Percentiles rank a stretch among this genome's conserved stretches.
Conservation (phyloP, 306 rosid genomes). For the Gleditsia sinensis region DNA sequence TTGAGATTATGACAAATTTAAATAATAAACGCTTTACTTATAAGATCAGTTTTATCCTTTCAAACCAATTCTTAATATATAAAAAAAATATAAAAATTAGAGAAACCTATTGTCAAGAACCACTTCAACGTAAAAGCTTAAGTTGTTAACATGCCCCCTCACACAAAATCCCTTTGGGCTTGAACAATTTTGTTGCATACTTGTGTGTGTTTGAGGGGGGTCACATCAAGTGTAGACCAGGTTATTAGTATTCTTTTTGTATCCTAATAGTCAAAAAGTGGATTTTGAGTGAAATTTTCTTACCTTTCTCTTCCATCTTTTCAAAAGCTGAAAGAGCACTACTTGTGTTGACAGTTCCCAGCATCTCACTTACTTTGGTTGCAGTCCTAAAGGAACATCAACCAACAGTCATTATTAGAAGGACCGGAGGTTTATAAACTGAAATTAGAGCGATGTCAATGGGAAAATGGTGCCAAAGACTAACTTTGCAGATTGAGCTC, state of each 20-base stretch:
- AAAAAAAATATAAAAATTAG: not conserved
- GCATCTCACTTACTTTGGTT: slow-evolving; percentile 86
- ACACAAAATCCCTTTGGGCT: no score
- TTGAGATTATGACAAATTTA: not conserved
- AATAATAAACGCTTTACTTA: not conserved
- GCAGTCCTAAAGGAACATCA: slow-evolving; percentile 69
- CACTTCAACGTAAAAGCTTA: not conserved
- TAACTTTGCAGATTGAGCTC: slow-evolving; percentile 96
- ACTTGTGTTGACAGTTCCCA: slow-evolving; percentile 93
- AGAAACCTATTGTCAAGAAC: not conserved
- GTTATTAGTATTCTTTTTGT: slow-evolving; percentile 11
- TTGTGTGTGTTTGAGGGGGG: no score
- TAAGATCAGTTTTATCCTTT: not conserved
- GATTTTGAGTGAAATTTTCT: slow-evolving; percentile 22
- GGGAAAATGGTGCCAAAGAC: slow-evolving; percentile 43
- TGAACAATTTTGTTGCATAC: no score
- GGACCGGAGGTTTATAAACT: slow-evolving; percentile 23
- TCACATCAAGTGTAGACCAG: not conserved
- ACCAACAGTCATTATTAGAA: slow-evolving; percentile 35
- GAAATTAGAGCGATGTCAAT: slow-evolving; percentile 23
- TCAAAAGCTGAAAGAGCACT: slow-evolving; percentile 94
- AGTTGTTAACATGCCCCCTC: no score
- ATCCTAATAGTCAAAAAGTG: slow-evolving; percentile 19
- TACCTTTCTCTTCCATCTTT: slow-evolving; percentile 99
- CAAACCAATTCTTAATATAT: not conserved